Percentiles rank a stretch among this genome's conserved stretches.
Conservation (phyloP, 2,329 filamentous ascomycete genomes). For the Colletotrichum sidae region DNA sequence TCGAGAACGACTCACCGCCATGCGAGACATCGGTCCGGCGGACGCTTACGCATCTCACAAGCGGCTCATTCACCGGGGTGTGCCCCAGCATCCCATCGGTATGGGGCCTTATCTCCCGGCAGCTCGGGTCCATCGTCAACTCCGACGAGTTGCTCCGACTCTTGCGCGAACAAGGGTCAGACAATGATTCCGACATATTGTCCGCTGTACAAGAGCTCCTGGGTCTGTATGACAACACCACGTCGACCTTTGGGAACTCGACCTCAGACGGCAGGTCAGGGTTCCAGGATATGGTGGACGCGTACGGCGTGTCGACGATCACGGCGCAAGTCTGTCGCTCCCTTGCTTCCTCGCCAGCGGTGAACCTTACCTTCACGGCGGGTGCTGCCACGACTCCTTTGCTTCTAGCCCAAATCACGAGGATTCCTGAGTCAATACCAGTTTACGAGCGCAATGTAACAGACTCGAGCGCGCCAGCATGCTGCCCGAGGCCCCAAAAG, state of each 20-base stretch:
- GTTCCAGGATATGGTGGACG: conserved; percentile 46
- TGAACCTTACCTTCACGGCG: conserved; percentile 48
- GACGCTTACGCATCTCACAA: conserved; percentile 48
- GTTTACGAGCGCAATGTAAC: conserved; percentile 44
- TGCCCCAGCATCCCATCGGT: conserved; percentile 51
- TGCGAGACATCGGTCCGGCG: conserved; percentile 49
- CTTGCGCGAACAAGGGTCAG: conserved; percentile 18
- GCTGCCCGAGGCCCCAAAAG: conserved; percentile 44
- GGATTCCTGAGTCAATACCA: neutral
- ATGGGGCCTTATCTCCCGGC: conserved; percentile 43
- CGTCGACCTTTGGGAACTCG: conserved; percentile 42
- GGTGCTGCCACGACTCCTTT: conserved; percentile 44
- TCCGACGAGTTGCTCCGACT: conserved; percentile 23
- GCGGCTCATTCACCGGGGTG: conserved; percentile 49
- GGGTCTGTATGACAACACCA: conserved; percentile 37
- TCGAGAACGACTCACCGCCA: conserved; percentile 42
- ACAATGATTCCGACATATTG: conserved; percentile 2
- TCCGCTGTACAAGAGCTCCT: conserved; percentile 25
- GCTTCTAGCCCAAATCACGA: conserved; percentile 27
- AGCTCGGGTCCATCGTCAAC: conserved; percentile 42
- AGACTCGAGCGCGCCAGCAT: conserved; percentile 47
- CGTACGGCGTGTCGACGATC: conserved; percentile 47
- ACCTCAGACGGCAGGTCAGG: conserved; percentile 41
- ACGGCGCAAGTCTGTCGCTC: conserved; percentile 49
- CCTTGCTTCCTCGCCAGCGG: conserved; percentile 46